Base-by-base conservation (phyloP, 1,284 basidiomycete species). In the Boletellus sp. region DNA sequence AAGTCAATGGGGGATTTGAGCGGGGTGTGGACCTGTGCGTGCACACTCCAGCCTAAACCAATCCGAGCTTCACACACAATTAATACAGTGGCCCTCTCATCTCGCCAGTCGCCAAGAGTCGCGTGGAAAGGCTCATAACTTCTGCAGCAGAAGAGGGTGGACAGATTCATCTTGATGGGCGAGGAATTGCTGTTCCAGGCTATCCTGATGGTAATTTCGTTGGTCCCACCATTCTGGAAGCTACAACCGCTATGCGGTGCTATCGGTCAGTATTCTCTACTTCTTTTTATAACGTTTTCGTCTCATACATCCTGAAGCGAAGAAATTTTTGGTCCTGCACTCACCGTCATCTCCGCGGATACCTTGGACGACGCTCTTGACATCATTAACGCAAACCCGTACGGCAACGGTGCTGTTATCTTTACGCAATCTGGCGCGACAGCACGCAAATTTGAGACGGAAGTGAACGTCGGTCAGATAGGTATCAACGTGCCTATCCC, bases 351-450 rank as follows among this genome's bases (percentile, higher is more conserved):
- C 59, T 78, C 82, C 50, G 91, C 89, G 7, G 85, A 93, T 50
- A 93, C 87, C 1, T 76, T 99, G 43, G 94, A 98, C 60, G 92
- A 97, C 60, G 96, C 94, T 19, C 80, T 97, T 55, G 82, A 84
- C 35, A 85, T 97, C 58, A 86, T 97, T 73, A 97, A 97, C 73
- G 73, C 76, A 50, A 97, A 97, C 74, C 80, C 74, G 65, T 97
- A 91, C 66, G 91, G 95, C 3, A 98, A 98, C 67, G 96, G 95
- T 28, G 85, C 93, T n/a, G 91, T 93, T 21, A 93, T 97, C 66
- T 98, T 97, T 71, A 99, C 96, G 30, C 91, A 95, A 72, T 93
- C 89, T 44, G 96, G 96, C n/a, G 90, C 95, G 30, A 93, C 93
- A 8, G 95, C 93, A 19, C 85, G 96, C 55, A 91, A 91, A 72